Conservation (phyloP, 352 stramenopile species). For the Phytopythium ostracodes region DNA sequence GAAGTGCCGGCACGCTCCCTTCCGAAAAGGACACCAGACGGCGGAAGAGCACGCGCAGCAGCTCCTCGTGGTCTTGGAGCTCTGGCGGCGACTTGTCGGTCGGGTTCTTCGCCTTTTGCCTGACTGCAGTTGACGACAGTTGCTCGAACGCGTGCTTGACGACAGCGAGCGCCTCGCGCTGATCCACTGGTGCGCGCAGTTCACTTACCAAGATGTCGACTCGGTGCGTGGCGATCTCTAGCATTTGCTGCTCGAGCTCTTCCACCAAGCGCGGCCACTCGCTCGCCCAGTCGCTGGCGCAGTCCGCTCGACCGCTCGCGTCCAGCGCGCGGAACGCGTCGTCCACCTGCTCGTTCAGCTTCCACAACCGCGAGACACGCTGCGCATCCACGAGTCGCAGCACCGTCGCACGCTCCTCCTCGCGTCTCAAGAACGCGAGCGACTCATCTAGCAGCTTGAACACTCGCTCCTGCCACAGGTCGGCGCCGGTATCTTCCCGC, state of each 20-base stretch:
- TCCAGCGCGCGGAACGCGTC: constrained; percentile 22
- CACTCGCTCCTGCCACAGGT: constrained; percentile 8
- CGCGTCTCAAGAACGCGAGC: constrained; percentile 25
- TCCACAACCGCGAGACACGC: constrained; percentile 28
- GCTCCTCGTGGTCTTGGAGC: constrained; percentile 29
- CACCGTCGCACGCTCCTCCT: constrained; percentile 20
- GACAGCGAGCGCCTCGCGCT: constrained; percentile 41
- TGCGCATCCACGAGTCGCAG: constrained; percentile 33
- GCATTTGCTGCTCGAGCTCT: constrained; percentile 37
- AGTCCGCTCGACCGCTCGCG: constrained; percentile 30
- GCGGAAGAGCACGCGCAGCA: constrained; percentile 40
- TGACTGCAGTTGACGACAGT: constrained; percentile 15
- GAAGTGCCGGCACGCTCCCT: constrained; percentile 38
- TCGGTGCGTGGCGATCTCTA: constrained; percentile 18
- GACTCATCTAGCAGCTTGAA: constrained; percentile 20
- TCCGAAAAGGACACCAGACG: constrained; percentile 38
- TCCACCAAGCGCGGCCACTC: constrained; percentile 46
- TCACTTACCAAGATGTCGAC: constrained; percentile 4
- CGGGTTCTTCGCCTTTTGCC: constrained; percentile 7
- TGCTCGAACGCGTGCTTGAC: constrained; percentile 50
- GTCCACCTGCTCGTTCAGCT: constrained; percentile 34
- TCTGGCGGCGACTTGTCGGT: neutral
- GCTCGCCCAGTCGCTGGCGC: constrained; percentile 34
- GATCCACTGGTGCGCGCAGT: constrained; percentile 10
- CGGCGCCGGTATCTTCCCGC: constrained; percentile 12